Evolutionary conservation across 2,329 filamentous ascomycete species (phyloP), one percentile per base, ranked within the genome.

Genomic region (Triangularia setosa): DNA sequence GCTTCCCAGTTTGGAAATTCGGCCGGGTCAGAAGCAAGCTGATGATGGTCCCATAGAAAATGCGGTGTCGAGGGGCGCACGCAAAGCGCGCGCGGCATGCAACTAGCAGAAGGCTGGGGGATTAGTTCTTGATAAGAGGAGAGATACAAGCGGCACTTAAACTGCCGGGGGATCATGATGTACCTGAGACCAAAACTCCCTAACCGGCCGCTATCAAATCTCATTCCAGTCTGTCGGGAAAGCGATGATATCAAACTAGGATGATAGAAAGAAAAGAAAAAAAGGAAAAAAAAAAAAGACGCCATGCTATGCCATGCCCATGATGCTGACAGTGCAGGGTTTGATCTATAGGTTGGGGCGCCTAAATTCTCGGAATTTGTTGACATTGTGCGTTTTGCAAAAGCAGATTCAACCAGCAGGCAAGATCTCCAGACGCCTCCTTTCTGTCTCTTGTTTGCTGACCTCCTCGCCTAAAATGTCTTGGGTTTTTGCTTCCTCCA

Each of bases 321-420:
- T 53, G 18, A 55, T 63, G 52, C 21, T 27, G 52, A 16, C 23
- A 18, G n/a, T 53, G 52, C 56, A 54, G 27, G 53, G 30, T 30
- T 8, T 12, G 14, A 24, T 44, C 23, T 21, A 30, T 21, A n/a
- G 14, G 44, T 33, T n/a, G n/a, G n/a, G n/a, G n/a, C n/a, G 62
- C 24, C 65, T 61, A 67, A 63, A 65, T 67, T 58, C 65, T 62
- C 65, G 65, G 65, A 58, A 65, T n/a, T 23, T 5, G 48, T 12
- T 23, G 48, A n/a, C n/a, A n/a, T n/a, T n/a, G n/a, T n/a, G n/a
- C n/a, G n/a, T n/a, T n/a, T n/a, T n/a, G n/a, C n/a, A n/a, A n/a
- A n/a, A n/a, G n/a, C n/a, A n/a, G n/a, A n/a, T 24, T 52, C 21
- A 52, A 54, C 18, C 21, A 53, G 23, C 40, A 24, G 4, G 48